Evolutionary conservation across 352 stramenopile genomes (phyloP).

Genomic region (Phytophthora quininea): DNA sequence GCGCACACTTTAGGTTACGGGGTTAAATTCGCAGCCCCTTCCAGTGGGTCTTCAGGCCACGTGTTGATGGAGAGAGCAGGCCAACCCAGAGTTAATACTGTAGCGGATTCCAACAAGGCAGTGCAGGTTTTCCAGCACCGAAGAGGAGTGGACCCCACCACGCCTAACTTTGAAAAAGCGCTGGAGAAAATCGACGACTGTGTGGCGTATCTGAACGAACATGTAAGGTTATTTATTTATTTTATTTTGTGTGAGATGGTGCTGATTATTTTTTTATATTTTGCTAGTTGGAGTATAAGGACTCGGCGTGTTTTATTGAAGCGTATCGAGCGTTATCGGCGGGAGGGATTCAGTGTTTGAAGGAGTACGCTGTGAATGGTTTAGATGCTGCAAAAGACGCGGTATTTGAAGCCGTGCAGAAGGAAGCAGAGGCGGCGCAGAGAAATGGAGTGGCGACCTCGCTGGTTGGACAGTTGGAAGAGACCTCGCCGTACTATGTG

Average conservation of each 20-base stretch:
- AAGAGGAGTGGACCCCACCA: conserved; percentile 75
- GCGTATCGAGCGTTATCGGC: conserved; percentile 71
- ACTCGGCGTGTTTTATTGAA: conserved; percentile 75
- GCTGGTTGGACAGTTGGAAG: conserved; percentile 49
- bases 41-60: conserved; percentile 13
- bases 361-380: conserved; percentile 72
- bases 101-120: conserved; percentile 25
- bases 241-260: neutral
- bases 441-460: conserved; percentile 17
- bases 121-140: conserved; percentile 85
- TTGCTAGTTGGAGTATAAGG: conserved; percentile 66
- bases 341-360: conserved; percentile 66
- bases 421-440: conserved; percentile 14
- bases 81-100: neutral
- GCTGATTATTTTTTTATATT: conserved; percentile 13
- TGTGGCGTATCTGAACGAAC: conserved; percentile 65
- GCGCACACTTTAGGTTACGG: conserved; percentile 68
- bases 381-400: conserved; percentile 74
- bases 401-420: conserved; percentile 62
- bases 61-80: conserved; percentile 22
- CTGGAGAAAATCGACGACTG: conserved; percentile 75
- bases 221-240: conserved; percentile 54
- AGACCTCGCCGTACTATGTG: conserved; percentile 79
- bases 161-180: conserved; percentile 55
- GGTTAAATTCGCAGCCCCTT: conserved; percentile 65